Evolutionary conservation across 768 basidiomycete species (phyloP).

Genomic region (Chalciporus piperatus): DNA sequence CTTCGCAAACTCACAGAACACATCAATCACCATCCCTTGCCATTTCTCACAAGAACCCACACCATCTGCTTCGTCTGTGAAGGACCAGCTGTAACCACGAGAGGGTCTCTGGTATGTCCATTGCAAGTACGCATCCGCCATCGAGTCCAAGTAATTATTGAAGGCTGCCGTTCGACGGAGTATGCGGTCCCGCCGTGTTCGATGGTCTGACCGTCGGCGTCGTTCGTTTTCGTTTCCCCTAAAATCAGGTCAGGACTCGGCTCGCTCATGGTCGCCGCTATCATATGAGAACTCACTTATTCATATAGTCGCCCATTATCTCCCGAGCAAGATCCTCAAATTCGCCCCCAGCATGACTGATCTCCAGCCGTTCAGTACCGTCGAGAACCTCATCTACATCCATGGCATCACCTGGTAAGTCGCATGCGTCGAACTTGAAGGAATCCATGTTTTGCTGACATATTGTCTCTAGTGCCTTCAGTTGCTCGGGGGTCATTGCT

Average conservation of each 20-base stretch:
- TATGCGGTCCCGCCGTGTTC: too few relatives aligned
- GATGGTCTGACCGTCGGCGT: too few relatives aligned
- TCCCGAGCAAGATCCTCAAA: slow-evolving; percentile 1
- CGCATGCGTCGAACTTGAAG: too few relatives aligned
- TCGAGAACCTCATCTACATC: slow-evolving; percentile 2
- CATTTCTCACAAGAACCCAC: neutral
- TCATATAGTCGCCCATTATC: neutral
- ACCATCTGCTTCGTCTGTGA: neutral
- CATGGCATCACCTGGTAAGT: too few relatives aligned
- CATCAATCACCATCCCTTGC: neutral
- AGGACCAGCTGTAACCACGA: neutral
- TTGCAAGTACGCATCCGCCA: too few relatives aligned
- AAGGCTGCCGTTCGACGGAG: too few relatives aligned
- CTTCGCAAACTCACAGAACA: neutral
- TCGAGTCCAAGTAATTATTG: too few relatives aligned
- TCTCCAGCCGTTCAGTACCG: slow-evolving; percentile 5
- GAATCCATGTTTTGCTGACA: too few relatives aligned
- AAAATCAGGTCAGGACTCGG: neutral
- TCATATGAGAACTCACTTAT: neutral
- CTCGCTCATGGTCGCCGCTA: neutral
- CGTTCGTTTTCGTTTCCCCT: too few relatives aligned
- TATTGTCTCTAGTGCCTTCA: too few relatives aligned
- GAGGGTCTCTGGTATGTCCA: neutral
- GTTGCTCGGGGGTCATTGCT: too few relatives aligned
- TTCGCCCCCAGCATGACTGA: slow-evolving; percentile 5